These are phyloP conservation scores for Shiraia sp. DNA, from an alignment of 2,329 filamentous ascomycete genomes.

Conservation along the genomic window DNA sequence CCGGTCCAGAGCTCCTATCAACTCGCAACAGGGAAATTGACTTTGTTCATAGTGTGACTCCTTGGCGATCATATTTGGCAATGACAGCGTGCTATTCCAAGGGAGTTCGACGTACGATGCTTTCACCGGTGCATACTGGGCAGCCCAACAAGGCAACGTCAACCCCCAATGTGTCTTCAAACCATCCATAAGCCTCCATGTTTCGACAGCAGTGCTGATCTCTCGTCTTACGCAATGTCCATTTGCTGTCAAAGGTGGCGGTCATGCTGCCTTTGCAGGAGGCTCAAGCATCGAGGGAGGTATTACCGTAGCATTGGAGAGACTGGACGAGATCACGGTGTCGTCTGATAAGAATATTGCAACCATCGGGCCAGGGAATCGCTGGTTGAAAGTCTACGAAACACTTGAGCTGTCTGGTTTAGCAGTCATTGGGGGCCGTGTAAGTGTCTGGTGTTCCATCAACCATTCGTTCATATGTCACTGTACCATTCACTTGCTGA, in stretches of 20 bases:
- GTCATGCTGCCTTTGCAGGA: conserved; percentile 31
- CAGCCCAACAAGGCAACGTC: conserved; percentile 26
- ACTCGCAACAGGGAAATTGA: not conserved
- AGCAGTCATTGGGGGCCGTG: conserved; percentile 36
- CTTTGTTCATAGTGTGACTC: conserved; percentile 18
- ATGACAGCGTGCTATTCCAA: conserved; percentile 14
- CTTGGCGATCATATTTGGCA: conserved; percentile 15
- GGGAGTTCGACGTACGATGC: conserved; percentile 20
- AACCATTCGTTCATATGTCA: not conserved
- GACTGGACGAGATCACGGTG: conserved; percentile 25
- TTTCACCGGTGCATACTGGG: conserved; percentile 29
- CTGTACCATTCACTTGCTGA: not conserved
- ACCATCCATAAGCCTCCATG: conserved; percentile 18
- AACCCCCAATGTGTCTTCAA: conserved; percentile 35
- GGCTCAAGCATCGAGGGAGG: conserved; percentile 37
- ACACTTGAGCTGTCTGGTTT: conserved; percentile 32
- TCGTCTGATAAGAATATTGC: conserved; percentile 25
- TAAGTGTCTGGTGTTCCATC: too few relatives aligned
- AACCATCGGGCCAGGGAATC: conserved; percentile 35
- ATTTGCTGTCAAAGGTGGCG: conserved; percentile 48
- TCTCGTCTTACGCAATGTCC: conserved; percentile 31
- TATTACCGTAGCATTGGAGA: conserved; percentile 34
- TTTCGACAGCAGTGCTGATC: conserved; percentile 23
- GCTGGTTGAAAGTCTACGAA: conserved; percentile 41
- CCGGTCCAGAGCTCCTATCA: not conserved